These are phyloP conservation scores for Tranzscheliella williamsii DNA, from an alignment of 1,284 basidiomycete species.

Conservation along the genomic window DNA sequence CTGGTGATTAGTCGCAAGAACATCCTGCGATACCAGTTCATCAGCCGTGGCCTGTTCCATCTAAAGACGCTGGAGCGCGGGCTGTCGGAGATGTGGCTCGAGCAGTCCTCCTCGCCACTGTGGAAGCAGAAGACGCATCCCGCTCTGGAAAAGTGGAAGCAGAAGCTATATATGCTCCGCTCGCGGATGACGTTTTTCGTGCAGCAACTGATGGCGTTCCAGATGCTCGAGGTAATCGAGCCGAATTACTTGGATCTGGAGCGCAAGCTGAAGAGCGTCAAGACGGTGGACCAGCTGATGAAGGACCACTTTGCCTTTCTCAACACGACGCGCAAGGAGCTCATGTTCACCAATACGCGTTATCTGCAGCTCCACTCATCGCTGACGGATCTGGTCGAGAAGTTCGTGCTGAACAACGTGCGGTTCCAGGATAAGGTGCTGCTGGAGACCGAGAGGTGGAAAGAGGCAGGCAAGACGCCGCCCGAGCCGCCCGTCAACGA, in stretches of 20 bases:
- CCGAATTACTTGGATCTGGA: constrained; percentile 57
- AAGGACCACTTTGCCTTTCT: constrained; percentile 58
- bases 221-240: constrained; percentile 56
- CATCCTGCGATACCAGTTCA: constrained; percentile 58
- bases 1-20: constrained; percentile 61
- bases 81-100: constrained; percentile 53
- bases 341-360: constrained; percentile 57
- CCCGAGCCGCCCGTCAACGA: constrained; percentile 28
- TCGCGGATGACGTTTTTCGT: constrained; percentile 58
- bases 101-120: constrained; percentile 16
- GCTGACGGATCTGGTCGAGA: constrained; percentile 45
- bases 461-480: constrained; percentile 13
- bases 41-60: constrained; percentile 54
- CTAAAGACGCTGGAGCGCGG: constrained; percentile 55
- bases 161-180: constrained; percentile 51
- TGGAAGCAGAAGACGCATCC: constrained; percentile 48
- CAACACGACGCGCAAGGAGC: constrained; percentile 55
- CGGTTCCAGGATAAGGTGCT: constrained; percentile 50
- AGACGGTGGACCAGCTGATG: constrained; percentile 59
- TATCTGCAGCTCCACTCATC: constrained; percentile 50
- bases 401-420: constrained; percentile 48
- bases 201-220: constrained; percentile 57
- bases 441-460: constrained; percentile 38
- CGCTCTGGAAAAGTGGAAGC: constrained; percentile 55
- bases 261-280: constrained; percentile 43